Base-by-base conservation (phyloP, 495 filamentous ascomycete species). In the Aspergillus biplanus region DNA sequence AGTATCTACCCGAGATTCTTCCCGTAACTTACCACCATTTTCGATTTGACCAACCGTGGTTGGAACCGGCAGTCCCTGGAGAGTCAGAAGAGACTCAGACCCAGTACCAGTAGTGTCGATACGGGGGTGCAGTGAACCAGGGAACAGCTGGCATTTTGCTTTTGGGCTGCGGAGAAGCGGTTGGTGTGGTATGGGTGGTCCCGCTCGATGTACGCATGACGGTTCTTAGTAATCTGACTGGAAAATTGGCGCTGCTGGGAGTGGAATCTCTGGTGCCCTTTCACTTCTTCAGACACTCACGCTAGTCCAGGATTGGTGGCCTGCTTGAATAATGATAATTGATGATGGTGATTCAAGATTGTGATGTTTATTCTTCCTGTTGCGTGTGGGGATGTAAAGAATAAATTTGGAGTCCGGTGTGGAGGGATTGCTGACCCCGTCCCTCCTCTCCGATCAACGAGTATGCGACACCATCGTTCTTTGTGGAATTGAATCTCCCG, bases 21-120 rank as follows among this genome's bases (percentile, higher is more conserved):
- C 53, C 63, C 63, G 63, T 52, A 56, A 58, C 52, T 61, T 62
- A 65, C 63, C 57, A 50, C 56, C 6, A 32, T 59, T 59, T 27
- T 27, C 21, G 21, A 27, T 27, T 27, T 47, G 56, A 15, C 11
- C 42, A 33, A 60, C 63, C 57, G 46, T 59, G 57, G 57, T 35
- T 49, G 15, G 34, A 32, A 16, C 42, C 39, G 42, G 57, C 42
- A 56, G 57, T 56, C 21, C 63, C 62, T 64, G 33, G 53, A 54
- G 9, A 39, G 33, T 42, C 5, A 31, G 12, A 58, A 15, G 27
- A 46, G 39, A 21, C 11, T 39, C 57, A 39, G 50, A 13, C 35
- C 12, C 33, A 33, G 50, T 31, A 39, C 37, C 13, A 1, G 37
- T 7, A 39, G 37, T 39, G 7, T 39, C 13, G 37, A 39, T 8